A percentile compares a stretch with the other conserved stretches of the same genome.
phyloP scores from a whole-genome alignment of 2,329 filamentous ascomycete genomes.

The Fusarium camptoceras region DNA sequence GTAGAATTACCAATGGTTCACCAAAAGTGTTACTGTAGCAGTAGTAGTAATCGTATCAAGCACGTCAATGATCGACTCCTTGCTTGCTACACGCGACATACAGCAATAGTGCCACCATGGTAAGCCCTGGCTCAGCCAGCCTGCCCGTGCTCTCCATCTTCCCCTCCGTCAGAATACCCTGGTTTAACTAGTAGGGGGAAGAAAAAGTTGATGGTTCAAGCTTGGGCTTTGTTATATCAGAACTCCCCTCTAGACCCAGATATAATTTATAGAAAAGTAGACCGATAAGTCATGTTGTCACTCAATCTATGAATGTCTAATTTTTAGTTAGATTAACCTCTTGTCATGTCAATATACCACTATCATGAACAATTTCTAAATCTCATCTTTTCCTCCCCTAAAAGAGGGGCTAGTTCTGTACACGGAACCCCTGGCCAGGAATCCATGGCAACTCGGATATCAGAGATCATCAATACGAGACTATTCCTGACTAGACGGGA shows the following conservation, averaged over 20 bases:
- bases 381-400: neutral
- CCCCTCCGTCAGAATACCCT: neutral
- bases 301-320: neutral
- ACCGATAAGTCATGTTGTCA: neutral
- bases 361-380: neutral
- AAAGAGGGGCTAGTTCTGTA: neutral
- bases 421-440: constrained; percentile 12
- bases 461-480: constrained; percentile 30
- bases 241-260: neutral
- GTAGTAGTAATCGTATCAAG: neutral
- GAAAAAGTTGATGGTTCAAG: neutral
- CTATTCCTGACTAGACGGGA: constrained; percentile 23
- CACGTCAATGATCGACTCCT: neutral
- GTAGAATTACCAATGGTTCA: neutral
- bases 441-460: constrained; percentile 24
- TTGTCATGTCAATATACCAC: neutral
- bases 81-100: constrained; percentile 5
- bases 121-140: neutral
- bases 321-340: neutral
- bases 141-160: neutral
- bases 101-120: neutral
- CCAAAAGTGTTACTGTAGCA: neutral
- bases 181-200: neutral
- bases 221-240: neutral
- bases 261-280: neutral